Evolutionary conservation across 140 eudicot genomes (phyloP).

Genomic region (Bidens hawaiensis): DNA sequence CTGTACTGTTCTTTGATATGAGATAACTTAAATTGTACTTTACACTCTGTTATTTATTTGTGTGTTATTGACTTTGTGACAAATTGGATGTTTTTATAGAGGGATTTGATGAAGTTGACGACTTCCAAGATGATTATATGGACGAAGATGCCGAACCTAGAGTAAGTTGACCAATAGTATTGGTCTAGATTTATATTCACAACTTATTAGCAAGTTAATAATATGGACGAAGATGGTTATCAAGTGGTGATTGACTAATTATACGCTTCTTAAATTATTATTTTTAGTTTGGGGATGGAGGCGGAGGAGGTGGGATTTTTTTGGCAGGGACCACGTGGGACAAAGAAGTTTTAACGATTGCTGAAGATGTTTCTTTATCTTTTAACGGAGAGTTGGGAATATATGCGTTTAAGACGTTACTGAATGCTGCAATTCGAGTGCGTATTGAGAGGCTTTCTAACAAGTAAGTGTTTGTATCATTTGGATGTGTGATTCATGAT

Average conservation of each 20-base stretch:
- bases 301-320: conserved; percentile 87
- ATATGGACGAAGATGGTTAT: too few relatives aligned
- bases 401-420: conserved; percentile 79
- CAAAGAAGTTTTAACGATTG: conserved; percentile 66
- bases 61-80: not conserved
- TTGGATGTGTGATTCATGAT: not conserved
- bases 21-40: not conserved
- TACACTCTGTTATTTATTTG: not conserved
- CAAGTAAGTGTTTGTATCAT: conserved; percentile 46
- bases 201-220: conserved; percentile 3
- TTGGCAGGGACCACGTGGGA: conserved; percentile 92
- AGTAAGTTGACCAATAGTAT: conserved; percentile 32
- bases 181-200: not conserved
- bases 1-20: not conserved
- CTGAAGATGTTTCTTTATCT: conserved; percentile 55
- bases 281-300: conserved; percentile 80
- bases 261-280: not conserved
- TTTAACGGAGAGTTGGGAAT: conserved; percentile 75
- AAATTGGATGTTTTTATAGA: conserved; percentile 14
- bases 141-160: conserved; percentile 46
- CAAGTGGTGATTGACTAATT: not conserved
- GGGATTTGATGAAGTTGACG: conserved; percentile 36
- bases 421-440: conserved; percentile 61
- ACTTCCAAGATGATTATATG: conserved; percentile 44
- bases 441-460: conserved; percentile 89